Evolutionary conservation across 805 yeast species (phyloP), one percentile per base, ranked within the genome.

Genomic region (Candida tibetensis): DNA sequence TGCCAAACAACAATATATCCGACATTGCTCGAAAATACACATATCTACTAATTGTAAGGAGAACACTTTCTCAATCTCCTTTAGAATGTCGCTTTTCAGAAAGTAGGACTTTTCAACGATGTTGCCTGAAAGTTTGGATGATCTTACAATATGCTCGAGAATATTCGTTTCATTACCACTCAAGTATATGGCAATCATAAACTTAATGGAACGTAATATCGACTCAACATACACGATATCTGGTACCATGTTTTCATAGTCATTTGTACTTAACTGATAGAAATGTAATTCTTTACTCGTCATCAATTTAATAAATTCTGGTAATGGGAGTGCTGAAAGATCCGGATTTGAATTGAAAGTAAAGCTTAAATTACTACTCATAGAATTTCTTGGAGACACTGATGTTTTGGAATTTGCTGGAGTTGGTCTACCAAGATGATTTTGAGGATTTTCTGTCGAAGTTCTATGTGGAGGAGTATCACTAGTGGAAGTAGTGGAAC

Each of bases 211-310:
- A 42, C 96, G 70, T 22, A 89, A 47, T 2, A 85, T 66, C 2
- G 82, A 71, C 46, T 88, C 96, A 30, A 84, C 78, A 46, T 79
- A 85, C 0, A 89, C 89, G 1, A 83, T 60, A 42, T 82, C 91
- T 0, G 98, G 97, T 0, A 83, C 90, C 46, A 76, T 77, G 46
- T 91, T 95, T 39, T 81, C 87, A 6, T 73, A 69, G 39, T 75
- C 80, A 28, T 66, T 56, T 4, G 77, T 66, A 27, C 91, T 80
- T 28, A 53, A 31, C 26, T 64, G 63, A 42, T 64, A 68, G 39
- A 39, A 60, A 22, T 48, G 51, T 13, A 61, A 47, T 2, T 56
- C 57, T 33, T 57, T 64, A 23, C 46, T 37, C 9, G 58, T 49
- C 10, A 68, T 46, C 15, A 58, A 50, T 30, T 57, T 55, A 26